Evolutionary conservation across 2,329 filamentous ascomycete genomes (phyloP), one percentile per base, ranked within the genome.

Genomic region (Neurospora crassa): DNA sequence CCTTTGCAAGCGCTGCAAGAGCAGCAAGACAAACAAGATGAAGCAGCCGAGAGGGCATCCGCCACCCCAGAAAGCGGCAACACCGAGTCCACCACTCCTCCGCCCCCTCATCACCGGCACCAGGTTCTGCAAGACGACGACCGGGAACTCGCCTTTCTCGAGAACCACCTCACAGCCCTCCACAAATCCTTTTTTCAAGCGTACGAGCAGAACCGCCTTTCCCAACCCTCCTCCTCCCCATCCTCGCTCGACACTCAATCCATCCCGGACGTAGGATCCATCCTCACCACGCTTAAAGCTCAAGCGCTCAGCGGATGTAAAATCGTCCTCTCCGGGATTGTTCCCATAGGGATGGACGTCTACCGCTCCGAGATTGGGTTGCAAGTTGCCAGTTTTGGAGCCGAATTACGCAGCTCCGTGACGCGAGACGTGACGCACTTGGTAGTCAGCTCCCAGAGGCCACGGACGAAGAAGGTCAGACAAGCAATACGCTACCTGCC

Each of bases 1-100:
- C 96, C 96, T 0, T 82, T 99, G 40, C 83, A 97, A n/a, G 93
- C 96, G 78, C 91, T 97, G 82, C 96, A 99, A 80, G 92, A 97
- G 77, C 87, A 94, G 79, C 86, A 97, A 29, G 96, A 99, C 77
- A 92, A 93, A 76, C 92, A 94, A 77, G 92, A 94, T 75, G 90
- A 93, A 53, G 85, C 87, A 45, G 87, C 83, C 70, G 87, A 86
- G 73, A 84, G 81, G 71, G 80, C 80, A 2, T 80, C 81, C 6
- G 82, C 83, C 2, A 83, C 84, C 18, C 85, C 85, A 68, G 83
- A 76, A 47, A 71, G 73, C 37, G 72, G 74, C 69, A 72, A 75
- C 41, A 72, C 75, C 2, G 69, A 69, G 6, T 70, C 75, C 2
- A 72, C 79, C 0, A 76, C 79, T 11, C 53, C 53, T 37, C 53